Conservation (phyloP, 257 asterid species). For the Penstemon newberryi region DNA sequence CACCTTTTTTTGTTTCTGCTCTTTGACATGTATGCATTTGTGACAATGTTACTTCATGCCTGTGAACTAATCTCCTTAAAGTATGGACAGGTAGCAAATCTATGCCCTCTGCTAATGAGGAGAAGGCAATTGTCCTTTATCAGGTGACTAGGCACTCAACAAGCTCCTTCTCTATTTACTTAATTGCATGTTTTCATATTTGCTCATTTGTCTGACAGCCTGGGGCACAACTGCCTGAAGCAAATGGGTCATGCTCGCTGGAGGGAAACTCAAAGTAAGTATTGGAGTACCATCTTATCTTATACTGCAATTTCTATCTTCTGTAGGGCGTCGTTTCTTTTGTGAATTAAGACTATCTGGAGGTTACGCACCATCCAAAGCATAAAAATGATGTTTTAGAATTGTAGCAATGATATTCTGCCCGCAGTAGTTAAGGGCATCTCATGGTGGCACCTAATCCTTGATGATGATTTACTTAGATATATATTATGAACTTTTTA, state of each 20-base stretch:
- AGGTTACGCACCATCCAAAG: constrained; percentile 4
- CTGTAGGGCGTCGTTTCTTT: neutral
- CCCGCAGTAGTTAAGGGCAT: neutral
- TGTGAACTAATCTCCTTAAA: constrained; percentile 28
- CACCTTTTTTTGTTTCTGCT: constrained; percentile 24
- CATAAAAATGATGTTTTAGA: neutral
- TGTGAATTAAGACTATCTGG: constrained; percentile 20
- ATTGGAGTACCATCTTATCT: constrained; percentile 25
- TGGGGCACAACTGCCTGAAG: constrained; percentile 51
- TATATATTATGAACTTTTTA: neutral
- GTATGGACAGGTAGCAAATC: constrained; percentile 60
- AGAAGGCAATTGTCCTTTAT: constrained; percentile 86
- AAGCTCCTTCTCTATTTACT: constrained; percentile 16
- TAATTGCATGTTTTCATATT: constrained; percentile 27
- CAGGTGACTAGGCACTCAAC: constrained; percentile 50
- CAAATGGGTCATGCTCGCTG: constrained; percentile 45
- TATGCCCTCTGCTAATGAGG: constrained; percentile 48
- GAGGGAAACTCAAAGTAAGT: constrained; percentile 78
- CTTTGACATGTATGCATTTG: constrained; percentile 7
- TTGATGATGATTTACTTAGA: neutral
- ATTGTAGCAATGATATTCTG: neutral
- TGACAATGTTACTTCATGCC: constrained; percentile 6
- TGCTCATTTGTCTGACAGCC: constrained; percentile 55
- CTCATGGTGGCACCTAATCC: constrained; percentile 8
- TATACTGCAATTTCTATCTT: constrained; percentile 29